Conservation (phyloP, 805 yeast species). For the Pichia pseudocactophila region DNA sequence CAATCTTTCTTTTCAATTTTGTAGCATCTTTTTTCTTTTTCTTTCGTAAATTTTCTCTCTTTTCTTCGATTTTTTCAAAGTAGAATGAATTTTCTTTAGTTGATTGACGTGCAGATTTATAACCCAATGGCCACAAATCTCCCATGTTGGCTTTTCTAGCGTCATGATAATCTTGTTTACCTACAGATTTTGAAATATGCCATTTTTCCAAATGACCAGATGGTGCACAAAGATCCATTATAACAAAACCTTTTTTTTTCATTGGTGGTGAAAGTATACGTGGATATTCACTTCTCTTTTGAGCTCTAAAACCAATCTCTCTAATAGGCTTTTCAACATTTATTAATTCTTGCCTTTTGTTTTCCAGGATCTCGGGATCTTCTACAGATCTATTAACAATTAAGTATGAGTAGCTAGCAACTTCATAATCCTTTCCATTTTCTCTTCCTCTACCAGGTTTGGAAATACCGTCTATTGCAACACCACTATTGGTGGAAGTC, state of each 20-base stretch:
- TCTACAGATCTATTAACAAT: slow-evolving; percentile 52
- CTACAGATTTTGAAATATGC: slow-evolving; percentile 74
- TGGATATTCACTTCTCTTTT: slow-evolving; percentile 46
- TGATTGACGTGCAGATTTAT: slow-evolving; percentile 40
- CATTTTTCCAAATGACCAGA: slow-evolving; percentile 78
- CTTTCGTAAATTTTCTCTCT: slow-evolving; percentile 23
- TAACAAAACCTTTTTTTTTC: slow-evolving; percentile 76
- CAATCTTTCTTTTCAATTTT: slow-evolving; percentile 18
- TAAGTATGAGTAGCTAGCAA: slow-evolving; percentile 65
- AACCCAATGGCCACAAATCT: slow-evolving; percentile 77
- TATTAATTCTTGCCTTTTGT: slow-evolving; percentile 10
- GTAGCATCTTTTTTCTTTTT: slow-evolving; percentile 21
- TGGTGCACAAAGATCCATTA: slow-evolving; percentile 69
- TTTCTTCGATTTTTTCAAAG: slow-evolving; percentile 27
- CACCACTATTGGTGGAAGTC: slow-evolving; percentile 48
- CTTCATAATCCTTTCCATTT: slow-evolving; percentile 59
- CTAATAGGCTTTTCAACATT: slow-evolving; percentile 13
- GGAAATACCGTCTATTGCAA: slow-evolving; percentile 39
- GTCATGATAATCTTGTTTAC: slow-evolving; percentile 73
- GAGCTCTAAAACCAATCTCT: slow-evolving; percentile 22
- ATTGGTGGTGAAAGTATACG: slow-evolving; percentile 63
- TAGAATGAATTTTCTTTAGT: slow-evolving; percentile 26
- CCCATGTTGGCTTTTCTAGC: slow-evolving; percentile 81
- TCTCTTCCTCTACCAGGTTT: slow-evolving; percentile 73
- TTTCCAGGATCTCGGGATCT: slow-evolving; percentile 23